These are phyloP conservation scores for Tricholoma sp. DNA, from an alignment of 768 basidiomycete genomes.

Conservation along the genomic window DNA sequence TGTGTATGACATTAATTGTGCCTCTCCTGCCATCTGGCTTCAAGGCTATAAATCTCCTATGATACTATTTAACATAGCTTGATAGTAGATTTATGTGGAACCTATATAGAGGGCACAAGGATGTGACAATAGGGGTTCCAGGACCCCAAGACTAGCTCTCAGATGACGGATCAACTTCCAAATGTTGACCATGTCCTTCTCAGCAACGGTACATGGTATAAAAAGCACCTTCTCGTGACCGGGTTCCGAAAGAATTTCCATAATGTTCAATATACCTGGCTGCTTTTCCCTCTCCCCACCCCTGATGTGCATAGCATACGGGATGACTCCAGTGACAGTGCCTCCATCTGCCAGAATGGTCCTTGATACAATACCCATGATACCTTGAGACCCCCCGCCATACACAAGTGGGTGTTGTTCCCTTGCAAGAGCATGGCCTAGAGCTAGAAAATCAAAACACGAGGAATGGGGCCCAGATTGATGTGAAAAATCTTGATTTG, in stretches of 20 bases:
- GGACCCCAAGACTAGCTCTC: no score
- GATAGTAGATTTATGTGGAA: no score
- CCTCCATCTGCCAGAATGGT: constrained; percentile 65
- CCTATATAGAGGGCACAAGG: no score
- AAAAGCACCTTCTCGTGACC: neutral
- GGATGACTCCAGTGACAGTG: constrained; percentile 72
- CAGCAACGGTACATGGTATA: no score
- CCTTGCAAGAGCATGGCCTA: constrained; percentile 68
- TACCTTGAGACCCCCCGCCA: constrained; percentile 77
- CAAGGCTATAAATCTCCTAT: no score
- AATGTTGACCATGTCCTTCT: no score
- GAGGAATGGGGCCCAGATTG: neutral
- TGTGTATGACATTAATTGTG: no score
- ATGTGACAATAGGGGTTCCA: no score
- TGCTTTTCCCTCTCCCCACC: constrained; percentile 60
- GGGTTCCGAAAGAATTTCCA: neutral
- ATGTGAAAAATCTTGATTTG: neutral
- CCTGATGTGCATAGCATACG: constrained; percentile 64
- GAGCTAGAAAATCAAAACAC: constrained; percentile 36
- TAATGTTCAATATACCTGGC: constrained; percentile 16
- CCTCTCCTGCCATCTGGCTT: no score
- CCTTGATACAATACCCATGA: constrained; percentile 82
- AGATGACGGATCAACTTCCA: no score
- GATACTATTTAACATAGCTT: no score
- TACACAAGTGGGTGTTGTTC: constrained; percentile 69